Evolutionary conservation across 75 land plant species (phyloP).

Genomic region (Pinus albicaulis): DNA sequence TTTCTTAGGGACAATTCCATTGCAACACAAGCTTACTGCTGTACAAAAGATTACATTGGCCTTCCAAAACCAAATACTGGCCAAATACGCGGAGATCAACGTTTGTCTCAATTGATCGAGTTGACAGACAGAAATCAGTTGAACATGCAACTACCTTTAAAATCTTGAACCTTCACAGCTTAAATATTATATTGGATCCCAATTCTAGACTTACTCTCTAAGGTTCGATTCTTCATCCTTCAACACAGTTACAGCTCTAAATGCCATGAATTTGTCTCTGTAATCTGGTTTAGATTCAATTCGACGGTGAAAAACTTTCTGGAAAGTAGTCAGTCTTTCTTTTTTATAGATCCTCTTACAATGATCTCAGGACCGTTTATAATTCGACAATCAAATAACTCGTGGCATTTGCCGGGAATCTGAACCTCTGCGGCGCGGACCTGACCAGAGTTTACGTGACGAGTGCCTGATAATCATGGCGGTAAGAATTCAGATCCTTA

Average conservation of each 20-base stretch:
- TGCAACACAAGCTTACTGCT: background rate
- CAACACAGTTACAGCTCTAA: background rate
- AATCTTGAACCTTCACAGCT: conserved; percentile 14
- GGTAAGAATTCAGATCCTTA: conserved; percentile 9
- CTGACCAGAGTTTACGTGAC: conserved; percentile 20
- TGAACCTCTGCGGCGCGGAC: conserved; percentile 55
- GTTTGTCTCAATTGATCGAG: conserved; percentile 4
- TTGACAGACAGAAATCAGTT: conserved; percentile 25
- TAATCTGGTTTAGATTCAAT: conserved; percentile 26
- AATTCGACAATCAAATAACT: no score
- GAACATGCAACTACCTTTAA: conserved; percentile 27
- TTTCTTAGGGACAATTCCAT: conserved; percentile 33
- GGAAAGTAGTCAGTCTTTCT: conserved; percentile 12
- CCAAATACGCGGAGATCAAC: conserved; percentile 5
- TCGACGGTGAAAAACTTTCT: conserved; percentile 10
- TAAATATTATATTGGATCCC: conserved; percentile 24
- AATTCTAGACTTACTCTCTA: conserved; percentile 28
- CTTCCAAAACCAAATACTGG: conserved; percentile 13
- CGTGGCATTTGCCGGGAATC: conserved; percentile 30
- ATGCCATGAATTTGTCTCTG: conserved; percentile 15
- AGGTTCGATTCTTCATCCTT: conserved; percentile 24
- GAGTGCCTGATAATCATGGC: background rate
- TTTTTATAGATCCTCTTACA: conserved; percentile 35
- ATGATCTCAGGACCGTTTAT: conserved; percentile 29
- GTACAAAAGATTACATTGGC: conserved; percentile 5